These are phyloP conservation scores for Eucommia ulmoides DNA, from an alignment of 257 asterid genomes.

Conservation along the genomic window DNA sequence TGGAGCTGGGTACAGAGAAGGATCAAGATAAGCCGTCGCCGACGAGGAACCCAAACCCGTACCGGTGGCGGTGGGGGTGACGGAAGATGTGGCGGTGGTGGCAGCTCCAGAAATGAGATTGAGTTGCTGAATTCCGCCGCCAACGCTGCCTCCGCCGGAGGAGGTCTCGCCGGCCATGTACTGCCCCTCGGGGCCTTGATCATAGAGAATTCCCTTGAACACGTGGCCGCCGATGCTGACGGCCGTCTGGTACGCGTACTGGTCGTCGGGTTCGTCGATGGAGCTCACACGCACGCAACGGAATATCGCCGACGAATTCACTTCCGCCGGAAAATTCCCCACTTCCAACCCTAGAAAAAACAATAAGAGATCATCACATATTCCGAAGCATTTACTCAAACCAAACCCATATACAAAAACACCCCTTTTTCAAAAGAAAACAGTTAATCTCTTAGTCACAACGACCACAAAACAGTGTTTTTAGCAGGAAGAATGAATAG, in stretches of 20 bases:
- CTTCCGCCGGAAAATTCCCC: conserved; percentile 82
- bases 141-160: conserved; percentile 76
- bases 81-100: conserved; percentile 21
- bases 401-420: conserved; percentile 12
- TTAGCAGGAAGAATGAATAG: conserved; percentile 8
- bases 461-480: conserved; percentile 38
- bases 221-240: conserved; percentile 86
- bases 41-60: conserved; percentile 7
- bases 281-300: conserved; percentile 87
- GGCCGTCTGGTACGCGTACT: conserved; percentile 77
- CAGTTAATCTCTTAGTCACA: conserved; percentile 31
- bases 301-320: conserved; percentile 62
- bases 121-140: conserved; percentile 46
- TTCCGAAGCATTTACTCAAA: too few species aligned
- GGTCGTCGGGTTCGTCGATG: conserved; percentile 56
- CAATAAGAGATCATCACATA: too few species aligned
- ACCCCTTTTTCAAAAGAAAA: conserved; percentile 12
- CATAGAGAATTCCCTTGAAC: conserved; percentile 79
- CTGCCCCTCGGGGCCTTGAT: conserved; percentile 74
- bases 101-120: conserved; percentile 39
- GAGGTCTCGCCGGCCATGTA: conserved; percentile 61
- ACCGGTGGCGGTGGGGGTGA: conserved; percentile 19
- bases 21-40: too few species aligned
- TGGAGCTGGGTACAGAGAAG: too few species aligned
- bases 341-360: too few species aligned